Conservation (phyloP, 2,329 filamentous ascomycete genomes). For the Cladosporium sp. region DNA sequence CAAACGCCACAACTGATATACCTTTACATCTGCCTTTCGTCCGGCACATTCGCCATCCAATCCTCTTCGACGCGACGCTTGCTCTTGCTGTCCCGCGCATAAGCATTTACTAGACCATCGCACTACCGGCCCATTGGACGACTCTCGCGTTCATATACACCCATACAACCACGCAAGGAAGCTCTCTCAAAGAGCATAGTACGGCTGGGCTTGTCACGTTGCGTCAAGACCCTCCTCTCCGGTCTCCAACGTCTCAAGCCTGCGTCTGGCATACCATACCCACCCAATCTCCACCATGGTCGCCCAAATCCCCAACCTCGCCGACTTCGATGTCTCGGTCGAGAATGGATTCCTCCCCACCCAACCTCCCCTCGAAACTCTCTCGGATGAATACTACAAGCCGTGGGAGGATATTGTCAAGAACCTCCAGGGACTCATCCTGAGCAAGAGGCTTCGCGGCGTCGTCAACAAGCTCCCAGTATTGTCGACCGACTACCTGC, state of each 20-base stretch:
- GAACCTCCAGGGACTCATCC: slow-evolving; percentile 82
- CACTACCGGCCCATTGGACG: slow-evolving; percentile 3
- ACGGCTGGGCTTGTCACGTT: slow-evolving; percentile 40
- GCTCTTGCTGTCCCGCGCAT: not conserved
- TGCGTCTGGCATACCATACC: slow-evolving; percentile 35
- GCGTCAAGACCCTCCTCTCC: slow-evolving; percentile 26
- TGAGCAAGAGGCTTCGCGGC: slow-evolving; percentile 78
- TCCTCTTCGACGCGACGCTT: not conserved
- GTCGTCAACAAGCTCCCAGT: slow-evolving; percentile 80
- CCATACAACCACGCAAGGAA: not conserved
- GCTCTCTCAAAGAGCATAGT: slow-evolving; percentile 11
- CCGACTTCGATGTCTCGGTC: slow-evolving; percentile 77
- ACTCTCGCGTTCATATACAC: not conserved
- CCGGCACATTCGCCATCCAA: not conserved
- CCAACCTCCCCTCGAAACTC: slow-evolving; percentile 72
- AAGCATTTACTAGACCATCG: not conserved
- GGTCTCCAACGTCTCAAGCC: slow-evolving; percentile 38
- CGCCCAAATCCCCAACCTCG: slow-evolving; percentile 51
- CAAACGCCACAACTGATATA: not conserved
- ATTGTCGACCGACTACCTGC: slow-evolving; percentile 77
- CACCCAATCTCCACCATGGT: slow-evolving; percentile 38
- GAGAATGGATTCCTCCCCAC: slow-evolving; percentile 85
- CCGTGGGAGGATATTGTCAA: slow-evolving; percentile 87
- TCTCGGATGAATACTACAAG: slow-evolving; percentile 89
- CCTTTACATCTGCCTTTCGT: not conserved